Evolutionary conservation across 257 asterid genomes (phyloP), one percentile per base, ranked within the genome.

Genomic region (Vinca minor): DNA sequence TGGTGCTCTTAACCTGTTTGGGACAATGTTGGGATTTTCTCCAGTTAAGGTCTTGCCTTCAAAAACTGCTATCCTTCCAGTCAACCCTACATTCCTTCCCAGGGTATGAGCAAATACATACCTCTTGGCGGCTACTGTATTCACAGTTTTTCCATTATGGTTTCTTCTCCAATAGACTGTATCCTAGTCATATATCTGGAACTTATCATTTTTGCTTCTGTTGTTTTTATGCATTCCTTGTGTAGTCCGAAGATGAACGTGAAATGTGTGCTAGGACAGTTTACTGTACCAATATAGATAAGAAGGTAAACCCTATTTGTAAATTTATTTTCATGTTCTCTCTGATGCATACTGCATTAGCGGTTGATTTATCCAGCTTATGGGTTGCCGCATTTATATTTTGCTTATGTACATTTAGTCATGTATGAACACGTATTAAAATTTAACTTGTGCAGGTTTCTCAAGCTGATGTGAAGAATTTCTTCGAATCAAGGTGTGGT

Each of bases 201-300:
- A 61, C 45, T 74, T 48, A 49, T 57, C 12, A 12, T 36, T 58
- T 55, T 29, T 5, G 21, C 32, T 53, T 57, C 42, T 42, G 28
- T 48, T 66, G 2, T 23, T 35, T 29, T 26, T 11, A 12, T 72
- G 48, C 45, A 49, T 39, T 69, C 49, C 56, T 44, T 63, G 14
- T 70, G 52, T 48, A 91, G 96, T 91, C 97, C 0, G 96, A 91
- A 82, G 95, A 87, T 81, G 97, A 91, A 70, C 96, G 95, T 10
- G 94, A 91, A 80, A 91, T 91, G 97, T 91, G 97, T 63, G 96
- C 96, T 48, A 81, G 91, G 91, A 90, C 97, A 64, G 97, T 91
- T 46, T 91, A 91, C 78, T 88, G 96, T 79, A 91, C 97, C 66
- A 87, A 91, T 73, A 91, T 91, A 64, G 97, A 91, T 74, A 91